Percentiles rank a stretch among this genome's conserved stretches.
Evolutionary conservation across 805 yeast genomes (phyloP).

Genomic region (Candida manassasensis): DNA sequence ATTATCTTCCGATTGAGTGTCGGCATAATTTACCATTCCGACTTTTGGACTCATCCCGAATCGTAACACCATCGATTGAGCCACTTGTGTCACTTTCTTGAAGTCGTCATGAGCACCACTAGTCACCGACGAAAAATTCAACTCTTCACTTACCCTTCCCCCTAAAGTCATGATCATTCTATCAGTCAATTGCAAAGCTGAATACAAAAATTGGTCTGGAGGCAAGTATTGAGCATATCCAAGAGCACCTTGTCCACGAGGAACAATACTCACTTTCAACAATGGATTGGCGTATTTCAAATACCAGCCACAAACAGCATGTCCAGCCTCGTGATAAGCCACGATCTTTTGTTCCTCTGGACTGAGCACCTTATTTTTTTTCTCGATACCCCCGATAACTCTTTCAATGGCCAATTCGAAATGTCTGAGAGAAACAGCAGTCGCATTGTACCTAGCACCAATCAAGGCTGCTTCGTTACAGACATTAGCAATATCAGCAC

Average conservation of each 20-base stretch:
- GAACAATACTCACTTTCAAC: constrained; percentile 91
- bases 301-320: constrained; percentile 97
- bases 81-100: constrained; percentile 91
- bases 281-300: constrained; percentile 88
- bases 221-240: constrained; percentile 98
- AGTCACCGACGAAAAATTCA: constrained; percentile 87
- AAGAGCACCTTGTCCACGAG: constrained; percentile 93
- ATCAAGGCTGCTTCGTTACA: constrained; percentile 96
- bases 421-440: constrained; percentile 67
- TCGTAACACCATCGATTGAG: constrained; percentile 85
- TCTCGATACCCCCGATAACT: constrained; percentile 93
- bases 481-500: constrained; percentile 97
- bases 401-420: constrained; percentile 97
- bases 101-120: constrained; percentile 97
- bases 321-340: constrained; percentile 99
- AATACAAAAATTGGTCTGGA: constrained; percentile 78
- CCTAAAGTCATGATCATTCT: constrained; percentile 97
- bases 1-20: constrained; percentile 60
- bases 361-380: constrained; percentile 76
- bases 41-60: constrained; percentile 87
- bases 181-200: constrained; percentile 74
- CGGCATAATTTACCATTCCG: constrained; percentile 77
- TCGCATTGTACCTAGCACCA: constrained; percentile 81
- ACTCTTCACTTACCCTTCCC: constrained; percentile 94
- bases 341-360: constrained; percentile 86